Percentiles rank a stretch among this genome's conserved stretches.
phyloP scores from a whole-genome alignment of 2,329 filamentous ascomycete genomes.

The Penicillium glabrum region DNA sequence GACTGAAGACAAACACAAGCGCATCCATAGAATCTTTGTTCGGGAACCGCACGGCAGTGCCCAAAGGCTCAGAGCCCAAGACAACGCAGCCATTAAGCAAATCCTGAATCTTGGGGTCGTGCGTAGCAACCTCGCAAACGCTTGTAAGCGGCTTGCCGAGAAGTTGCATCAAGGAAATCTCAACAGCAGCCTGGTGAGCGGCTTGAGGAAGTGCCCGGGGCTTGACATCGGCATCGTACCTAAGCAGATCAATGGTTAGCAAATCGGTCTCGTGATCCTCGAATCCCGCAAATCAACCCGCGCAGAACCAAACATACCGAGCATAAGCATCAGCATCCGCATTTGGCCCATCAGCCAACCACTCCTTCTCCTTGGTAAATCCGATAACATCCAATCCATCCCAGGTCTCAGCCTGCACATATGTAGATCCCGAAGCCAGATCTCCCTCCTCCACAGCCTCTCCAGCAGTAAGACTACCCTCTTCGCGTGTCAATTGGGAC shows the following conservation, averaged over 20 bases:
- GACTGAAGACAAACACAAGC: conserved; percentile 37
- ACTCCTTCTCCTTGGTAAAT: conserved; percentile 38
- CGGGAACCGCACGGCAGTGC: conserved; percentile 35
- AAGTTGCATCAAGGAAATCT: conserved; percentile 52
- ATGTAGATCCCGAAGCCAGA: conserved; percentile 9
- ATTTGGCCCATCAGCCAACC: conserved; percentile 37
- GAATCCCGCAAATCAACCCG: neutral
- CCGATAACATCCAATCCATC: conserved; percentile 57
- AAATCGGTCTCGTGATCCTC: neutral
- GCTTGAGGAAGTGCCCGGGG: conserved; percentile 22
- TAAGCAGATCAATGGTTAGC: conserved; percentile 9
- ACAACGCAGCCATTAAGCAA: conserved; percentile 35
- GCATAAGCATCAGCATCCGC: conserved; percentile 38
- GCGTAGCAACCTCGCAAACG: conserved; percentile 34
- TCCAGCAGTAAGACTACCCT: conserved; percentile 16
- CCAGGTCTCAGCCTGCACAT: conserved; percentile 36
- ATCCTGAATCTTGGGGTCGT: conserved; percentile 31
- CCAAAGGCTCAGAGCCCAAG: conserved; percentile 20
- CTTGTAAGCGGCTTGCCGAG: conserved; percentile 39
- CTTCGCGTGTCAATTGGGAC: conserved; percentile 16
- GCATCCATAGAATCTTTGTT: conserved; percentile 29
- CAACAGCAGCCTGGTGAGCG: conserved; percentile 58
- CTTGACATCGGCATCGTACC: conserved; percentile 13
- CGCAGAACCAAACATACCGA: conserved; percentile 35
- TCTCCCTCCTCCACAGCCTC: conserved; percentile 11